Conservation (phyloP, 2,329 filamentous ascomycete genomes). For the Claviceps monticola region DNA sequence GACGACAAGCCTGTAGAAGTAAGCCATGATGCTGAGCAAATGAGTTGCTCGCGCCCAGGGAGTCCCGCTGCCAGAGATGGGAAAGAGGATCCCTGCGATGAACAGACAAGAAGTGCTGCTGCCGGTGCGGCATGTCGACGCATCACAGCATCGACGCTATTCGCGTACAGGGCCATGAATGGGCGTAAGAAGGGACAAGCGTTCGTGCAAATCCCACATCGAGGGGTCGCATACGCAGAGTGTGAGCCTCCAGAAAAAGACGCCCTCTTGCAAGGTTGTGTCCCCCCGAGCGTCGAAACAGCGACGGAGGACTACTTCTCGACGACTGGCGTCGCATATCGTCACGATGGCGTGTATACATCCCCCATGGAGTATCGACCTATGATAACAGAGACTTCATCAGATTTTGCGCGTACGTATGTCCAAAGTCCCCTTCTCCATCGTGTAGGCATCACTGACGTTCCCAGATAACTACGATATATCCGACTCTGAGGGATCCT, state of each 20-base stretch:
- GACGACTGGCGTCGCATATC: neutral
- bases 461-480: slow-evolving; percentile 14
- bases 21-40: neutral
- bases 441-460: neutral
- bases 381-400: too few relatives aligned
- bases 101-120: neutral
- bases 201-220: too few relatives aligned
- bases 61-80: neutral
- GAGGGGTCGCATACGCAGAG: neutral
- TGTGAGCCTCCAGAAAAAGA: neutral
- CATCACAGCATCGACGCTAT: slow-evolving; percentile 14
- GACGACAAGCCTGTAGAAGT: neutral
- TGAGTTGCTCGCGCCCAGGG: neutral
- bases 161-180: slow-evolving; percentile 20
- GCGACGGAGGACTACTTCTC: neutral
- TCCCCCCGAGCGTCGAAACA: neutral
- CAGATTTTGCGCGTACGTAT: neutral
- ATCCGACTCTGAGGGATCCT: slow-evolving; percentile 27
- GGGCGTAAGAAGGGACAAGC: neutral
- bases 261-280: neutral
- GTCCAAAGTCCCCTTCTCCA: neutral
- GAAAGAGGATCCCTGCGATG: neutral
- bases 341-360: neutral
- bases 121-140: slow-evolving; percentile 8
- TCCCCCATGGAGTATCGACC: neutral